Evolutionary conservation across 1,284 basidiomycete species (phyloP).

Genomic region (Microbotryum scabiosae): DNA sequence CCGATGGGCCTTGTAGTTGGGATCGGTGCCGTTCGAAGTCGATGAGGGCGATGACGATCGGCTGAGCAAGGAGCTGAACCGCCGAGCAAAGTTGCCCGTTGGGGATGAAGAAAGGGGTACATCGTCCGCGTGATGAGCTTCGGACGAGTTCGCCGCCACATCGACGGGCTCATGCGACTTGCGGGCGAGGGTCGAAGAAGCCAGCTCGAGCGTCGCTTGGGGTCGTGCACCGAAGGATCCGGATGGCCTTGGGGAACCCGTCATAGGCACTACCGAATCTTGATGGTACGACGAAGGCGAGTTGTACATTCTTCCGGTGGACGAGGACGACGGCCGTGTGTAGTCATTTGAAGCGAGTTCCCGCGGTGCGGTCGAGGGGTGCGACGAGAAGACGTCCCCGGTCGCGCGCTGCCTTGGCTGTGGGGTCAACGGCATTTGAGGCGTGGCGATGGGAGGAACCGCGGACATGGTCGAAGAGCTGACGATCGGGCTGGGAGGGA

Average conservation of each 20-base stretch:
- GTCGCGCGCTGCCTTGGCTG: slow-evolving; percentile 28
- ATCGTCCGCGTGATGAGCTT: slow-evolving; percentile 16
- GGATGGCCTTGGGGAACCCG: neutral
- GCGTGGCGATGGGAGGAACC: slow-evolving; percentile 14
- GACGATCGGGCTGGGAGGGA: slow-evolving; percentile 6
- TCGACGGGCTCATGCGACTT: neutral
- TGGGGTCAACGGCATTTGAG: slow-evolving; percentile 21
- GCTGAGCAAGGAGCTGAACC: slow-evolving; percentile 39
- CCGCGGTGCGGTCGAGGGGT: slow-evolving; percentile 16
- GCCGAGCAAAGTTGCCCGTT: slow-evolving; percentile 31
- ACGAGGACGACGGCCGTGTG: neutral
- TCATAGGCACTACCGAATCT: slow-evolving; percentile 1
- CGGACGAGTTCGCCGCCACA: neutral
- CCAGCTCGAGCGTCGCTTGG: slow-evolving; percentile 11
- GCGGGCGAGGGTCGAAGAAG: neutral
- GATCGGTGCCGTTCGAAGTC: slow-evolving; percentile 11
- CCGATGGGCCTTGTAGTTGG: slow-evolving; percentile 33
- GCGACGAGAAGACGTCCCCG: slow-evolving; percentile 17
- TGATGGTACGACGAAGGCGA: slow-evolving; percentile 8
- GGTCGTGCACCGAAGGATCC: slow-evolving; percentile 1
- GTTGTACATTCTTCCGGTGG: neutral
- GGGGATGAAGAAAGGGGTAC: slow-evolving; percentile 12
- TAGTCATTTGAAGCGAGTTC: neutral
- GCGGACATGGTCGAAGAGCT: slow-evolving; percentile 3
- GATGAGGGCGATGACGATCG: slow-evolving; percentile 24